phyloP scores from a whole-genome alignment of 2,329 filamentous ascomycete genomes.

The Zasmidium citrigriseum region DNA sequence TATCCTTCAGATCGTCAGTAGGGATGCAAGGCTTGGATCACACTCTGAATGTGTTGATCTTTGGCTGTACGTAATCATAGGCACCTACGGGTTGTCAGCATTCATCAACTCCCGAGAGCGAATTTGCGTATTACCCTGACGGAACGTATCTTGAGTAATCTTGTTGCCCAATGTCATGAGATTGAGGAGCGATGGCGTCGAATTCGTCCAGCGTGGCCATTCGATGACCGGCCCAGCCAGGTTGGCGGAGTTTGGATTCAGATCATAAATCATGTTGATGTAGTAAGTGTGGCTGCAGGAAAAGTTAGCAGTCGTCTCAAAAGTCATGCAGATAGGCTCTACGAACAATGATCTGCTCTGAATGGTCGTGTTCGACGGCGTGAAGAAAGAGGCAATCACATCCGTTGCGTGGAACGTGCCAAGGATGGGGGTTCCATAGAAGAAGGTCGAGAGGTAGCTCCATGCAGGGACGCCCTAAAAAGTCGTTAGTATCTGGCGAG shows the following conservation, averaged over 20 bases:
- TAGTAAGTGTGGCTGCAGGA: conserved; percentile 57
- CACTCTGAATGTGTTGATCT: not conserved
- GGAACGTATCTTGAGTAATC: conserved; percentile 52
- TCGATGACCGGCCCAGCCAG: conserved; percentile 37
- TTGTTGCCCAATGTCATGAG: conserved; percentile 43
- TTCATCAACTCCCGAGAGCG: too few relatives aligned
- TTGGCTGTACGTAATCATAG: not conserved
- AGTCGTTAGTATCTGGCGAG: too few relatives aligned
- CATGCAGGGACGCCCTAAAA: conserved; percentile 54
- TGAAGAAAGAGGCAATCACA: conserved; percentile 73
- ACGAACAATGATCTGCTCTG: conserved; percentile 57
- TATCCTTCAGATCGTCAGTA: not conserved
- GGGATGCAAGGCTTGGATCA: not conserved
- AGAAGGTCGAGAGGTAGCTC: conserved; percentile 74
- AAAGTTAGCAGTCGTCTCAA: not conserved
- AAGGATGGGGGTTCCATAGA: conserved; percentile 69
- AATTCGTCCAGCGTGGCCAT: conserved; percentile 58
- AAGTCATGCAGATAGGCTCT: too few relatives aligned
- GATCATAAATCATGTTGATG: conserved; percentile 68
- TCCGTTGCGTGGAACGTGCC: conserved; percentile 73
- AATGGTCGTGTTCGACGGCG: conserved; percentile 21
- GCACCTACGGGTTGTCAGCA: not conserved
- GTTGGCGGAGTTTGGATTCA: conserved; percentile 65
- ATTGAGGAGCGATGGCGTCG: conserved; percentile 49
- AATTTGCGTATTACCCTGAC: conserved; percentile 28